Evolutionary conservation across 495 filamentous ascomycete species (phyloP), one percentile per base, ranked within the genome.

Genomic region (Penicillium fimorum): DNA sequence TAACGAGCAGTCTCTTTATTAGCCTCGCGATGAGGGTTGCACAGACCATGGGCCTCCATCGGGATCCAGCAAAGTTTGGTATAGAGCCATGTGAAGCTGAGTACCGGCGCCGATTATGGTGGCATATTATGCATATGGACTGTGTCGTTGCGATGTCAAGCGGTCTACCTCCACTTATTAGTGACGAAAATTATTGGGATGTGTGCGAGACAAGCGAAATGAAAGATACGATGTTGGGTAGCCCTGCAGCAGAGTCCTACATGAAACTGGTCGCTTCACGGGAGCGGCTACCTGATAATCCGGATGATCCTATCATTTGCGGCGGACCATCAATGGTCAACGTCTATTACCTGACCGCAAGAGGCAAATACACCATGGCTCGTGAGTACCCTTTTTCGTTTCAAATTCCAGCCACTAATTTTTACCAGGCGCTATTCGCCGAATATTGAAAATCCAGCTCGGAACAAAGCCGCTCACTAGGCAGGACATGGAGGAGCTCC

Each of bases 21-120:
- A 85, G 84, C 22, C 70, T 84, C 10, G 77, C 79, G 10, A 79
- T 87, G 60, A 76, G 84, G 59, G 82, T 87, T n/a, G 87, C 86
- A 0, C 86, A 89, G 55, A 85, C 83, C 18, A 86, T 90, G 84
- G 87, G 87, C 0, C 74, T 89, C 1, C 87, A 90, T 63, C 81
- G 85, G 11, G 87, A 90, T 55, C 87, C 87, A 20, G 82, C 84
- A 11, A 73, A 80, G 15, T 82, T 89, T 56, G 82, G 84, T 0
- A 79, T 90, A n/a, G 60, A 77, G 5, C 79, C 85, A 3, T 82
- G 83, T 52, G 85, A 89, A 60, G 81, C 85, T 15, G 87, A 90
- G 60, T 85, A 87, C 66, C 78, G 87, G 17, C 78, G 87, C 50
- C 76, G 87, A 1, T 68, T 89, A 35, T 90, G 87, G 87, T 90